These are phyloP conservation scores for Sugiyamaella smithiae DNA, from an alignment of 805 yeast species.

Conservation along the genomic window DNA sequence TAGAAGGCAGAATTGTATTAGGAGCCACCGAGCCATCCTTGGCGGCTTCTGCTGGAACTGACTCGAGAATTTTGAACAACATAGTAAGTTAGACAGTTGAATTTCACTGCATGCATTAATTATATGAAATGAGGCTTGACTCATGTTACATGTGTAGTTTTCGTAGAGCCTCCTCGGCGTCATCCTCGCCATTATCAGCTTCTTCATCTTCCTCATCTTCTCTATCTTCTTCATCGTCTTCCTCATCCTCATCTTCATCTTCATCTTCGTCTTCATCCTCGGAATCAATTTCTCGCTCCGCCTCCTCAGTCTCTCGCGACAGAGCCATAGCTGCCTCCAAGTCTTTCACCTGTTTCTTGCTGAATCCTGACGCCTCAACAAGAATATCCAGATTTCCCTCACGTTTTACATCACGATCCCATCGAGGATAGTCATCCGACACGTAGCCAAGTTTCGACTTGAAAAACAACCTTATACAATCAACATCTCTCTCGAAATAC, in stretches of 20 bases:
- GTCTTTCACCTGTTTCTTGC: slow-evolving; percentile 56
- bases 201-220: slow-evolving; percentile 39
- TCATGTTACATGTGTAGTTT: not conserved
- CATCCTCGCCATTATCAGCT: slow-evolving; percentile 18
- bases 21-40: slow-evolving; percentile 24
- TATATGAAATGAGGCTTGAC: slow-evolving; percentile 5
- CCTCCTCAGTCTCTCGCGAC: slow-evolving; percentile 34
- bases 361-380: slow-evolving; percentile 88
- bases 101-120: too few species aligned
- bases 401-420: slow-evolving; percentile 71
- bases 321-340: slow-evolving; percentile 70
- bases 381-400: slow-evolving; percentile 70
- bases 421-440: slow-evolving; percentile 81
- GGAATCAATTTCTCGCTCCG: slow-evolving; percentile 27
- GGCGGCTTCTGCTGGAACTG: slow-evolving; percentile 25
- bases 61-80: slow-evolving; percentile 26
- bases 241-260: slow-evolving; percentile 37
- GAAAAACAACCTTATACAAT: slow-evolving; percentile 83
- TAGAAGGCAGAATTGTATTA: slow-evolving; percentile 23
- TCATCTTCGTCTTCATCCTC: slow-evolving; percentile 45
- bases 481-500: slow-evolving; percentile 90
- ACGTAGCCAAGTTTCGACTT: slow-evolving; percentile 69
- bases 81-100: too few species aligned
- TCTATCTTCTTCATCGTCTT: slow-evolving; percentile 38
- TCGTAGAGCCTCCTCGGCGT: slow-evolving; percentile 36